A percentile compares a stretch with the other conserved stretches of the same genome.
Conservation (phyloP, 495 filamentous ascomycete genomes). For the Choiromyces venosus region DNA sequence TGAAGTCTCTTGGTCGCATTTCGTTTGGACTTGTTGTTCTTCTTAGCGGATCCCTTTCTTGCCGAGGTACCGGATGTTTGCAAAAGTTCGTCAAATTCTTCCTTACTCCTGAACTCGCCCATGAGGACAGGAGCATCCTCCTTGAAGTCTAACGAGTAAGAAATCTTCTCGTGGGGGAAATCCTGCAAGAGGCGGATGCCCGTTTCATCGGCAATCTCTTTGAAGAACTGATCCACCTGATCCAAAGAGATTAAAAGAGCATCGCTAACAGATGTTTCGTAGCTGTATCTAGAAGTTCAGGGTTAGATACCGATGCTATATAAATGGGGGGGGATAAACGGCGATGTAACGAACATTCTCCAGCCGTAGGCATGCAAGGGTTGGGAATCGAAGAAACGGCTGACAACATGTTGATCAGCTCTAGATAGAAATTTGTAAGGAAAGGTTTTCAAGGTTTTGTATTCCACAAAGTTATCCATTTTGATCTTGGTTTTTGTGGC, state of each 20-base stretch:
- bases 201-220: slow-evolving; percentile 26
- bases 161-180: slow-evolving; percentile 15
- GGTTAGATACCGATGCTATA: background rate
- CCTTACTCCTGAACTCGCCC: slow-evolving; percentile 22
- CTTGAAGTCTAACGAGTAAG: slow-evolving; percentile 17
- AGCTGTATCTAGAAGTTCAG: slow-evolving; percentile 19
- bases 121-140: slow-evolving; percentile 27
- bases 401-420: slow-evolving; percentile 37
- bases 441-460: slow-evolving; percentile 28
- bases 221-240: slow-evolving; percentile 29
- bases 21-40: slow-evolving; percentile 2
- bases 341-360: slow-evolving; percentile 31
- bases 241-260: slow-evolving; percentile 30
- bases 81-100: slow-evolving; percentile 32
- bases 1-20: slow-evolving; percentile 3
- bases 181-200: slow-evolving; percentile 23
- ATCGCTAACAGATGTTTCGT: slow-evolving; percentile 24
- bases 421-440: slow-evolving; percentile 33
- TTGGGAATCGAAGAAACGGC: slow-evolving; percentile 36
- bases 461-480: slow-evolving; percentile 25
- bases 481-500: slow-evolving; percentile 3
- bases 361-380: slow-evolving; percentile 34
- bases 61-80: background rate
- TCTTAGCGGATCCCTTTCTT: background rate
- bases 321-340: background rate